Evolutionary conservation across 805 yeast species (phyloP), one percentile per base, ranked within the genome.

Genomic region (Tetrapisispora namnaoensis): DNA sequence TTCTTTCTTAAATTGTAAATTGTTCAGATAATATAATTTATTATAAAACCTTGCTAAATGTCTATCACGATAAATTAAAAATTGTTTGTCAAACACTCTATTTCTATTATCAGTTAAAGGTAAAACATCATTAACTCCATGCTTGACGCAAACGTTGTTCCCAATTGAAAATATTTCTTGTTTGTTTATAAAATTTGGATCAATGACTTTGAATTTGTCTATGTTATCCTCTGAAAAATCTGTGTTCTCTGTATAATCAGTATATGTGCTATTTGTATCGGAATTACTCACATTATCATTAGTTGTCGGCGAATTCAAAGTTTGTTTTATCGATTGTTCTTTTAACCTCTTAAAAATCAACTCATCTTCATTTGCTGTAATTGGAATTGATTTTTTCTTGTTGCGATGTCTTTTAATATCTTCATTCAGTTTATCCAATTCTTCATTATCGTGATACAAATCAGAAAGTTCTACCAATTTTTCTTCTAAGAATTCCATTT

Each of bases 161-260:
- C 55, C 51, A 1, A 60, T 50, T 4, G 55, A 50, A 27, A 62
- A 61, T 1, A 62, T 48, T 37, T 59, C 49, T 8, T 52, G 50
- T 8, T 50, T 45, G 43, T 62, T 61, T 30, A 62, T 48, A 42
- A 62, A 62, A 46, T 56, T 51, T 2, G 66, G 66, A 47, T 62
- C 63, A 28, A 62, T 36, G 47, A 59, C 64, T 51, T 53, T 60
- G 32, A 59, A 62, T 41, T 55, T 59, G 36, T 62, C 57, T 11
- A 60, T 42, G 4, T 35, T 34, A 34, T 38, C 37, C 17, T 35
- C 32, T 6, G 46, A 45, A 32, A 36, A 42, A 37, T 22, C 44
- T 7, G 37, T 28, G 4, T 37, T 36, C 28, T 49, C 49, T 8
- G 10, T 22, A 22, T 22, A 11, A n/a, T 38, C 16, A 5, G 9